Evolutionary conservation across 2,329 filamentous ascomycete species (phyloP), one percentile per base, ranked within the genome.

Genomic region (Leptosphaerulina australis): DNA sequence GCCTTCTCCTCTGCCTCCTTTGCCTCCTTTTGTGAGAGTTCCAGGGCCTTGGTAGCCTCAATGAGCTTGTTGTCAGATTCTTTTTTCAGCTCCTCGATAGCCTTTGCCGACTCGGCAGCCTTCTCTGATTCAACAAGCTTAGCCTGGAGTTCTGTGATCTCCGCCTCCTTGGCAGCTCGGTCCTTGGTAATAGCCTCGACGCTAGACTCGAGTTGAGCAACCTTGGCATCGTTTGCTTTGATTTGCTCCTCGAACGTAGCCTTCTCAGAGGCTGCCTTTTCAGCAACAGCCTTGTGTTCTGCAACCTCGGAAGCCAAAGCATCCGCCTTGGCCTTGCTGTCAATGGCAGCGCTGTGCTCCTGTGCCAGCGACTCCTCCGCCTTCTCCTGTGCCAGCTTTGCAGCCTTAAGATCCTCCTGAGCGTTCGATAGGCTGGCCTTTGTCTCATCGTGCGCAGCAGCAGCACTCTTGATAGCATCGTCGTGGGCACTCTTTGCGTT

Each of bases 171-270:
- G 8, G 53, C 50, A n/a, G 52, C 49, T 26, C 50, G 50, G 15
- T 55, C 57, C 33, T 55, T 55, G 9, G 50, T 60, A 30, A 56
- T 45, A 9, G 59, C 41, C 24, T 58, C 59, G 4, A 59, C 50
- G 18, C 44, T 55, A 4, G 58, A 51, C 39, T 65, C 58, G 12
- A 66, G 46, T 12, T 63, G 54, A 21, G 59, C 45, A 17, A 67
- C 44, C 55, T 66, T 66, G 14, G 62, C 34, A 12, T 63, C 56
- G 28, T 62, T 53, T 9, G 54, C 58, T 46, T 66, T 55, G 29
- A 66, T 58, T 46, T 68, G 59, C 43, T 63, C 60, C 21, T 66
- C 51, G 1, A 63, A 55, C 22, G 57, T 56, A 8, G 49, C 47
- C 46, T 63, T 63, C 44, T 64, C 60, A 7, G 61, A 29, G 28